Evolutionary conservation across 2,329 filamentous ascomycete species (phyloP), one percentile per base, ranked within the genome.

Genomic region (Aspergillus uvarum): DNA sequence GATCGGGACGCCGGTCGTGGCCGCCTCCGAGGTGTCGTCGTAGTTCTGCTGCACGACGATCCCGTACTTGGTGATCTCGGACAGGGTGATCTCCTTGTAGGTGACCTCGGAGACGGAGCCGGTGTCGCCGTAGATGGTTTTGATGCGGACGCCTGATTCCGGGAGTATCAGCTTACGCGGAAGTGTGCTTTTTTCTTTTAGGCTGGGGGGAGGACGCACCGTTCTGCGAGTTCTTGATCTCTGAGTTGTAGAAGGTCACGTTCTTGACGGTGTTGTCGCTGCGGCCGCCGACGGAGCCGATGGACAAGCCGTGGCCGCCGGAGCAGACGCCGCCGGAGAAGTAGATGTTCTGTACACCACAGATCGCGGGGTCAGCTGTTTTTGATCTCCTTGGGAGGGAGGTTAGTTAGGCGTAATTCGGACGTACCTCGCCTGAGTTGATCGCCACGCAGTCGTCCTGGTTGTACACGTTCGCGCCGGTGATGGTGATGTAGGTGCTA

Each of bases 1-100:
- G 69, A 80, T 79, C 47, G 76, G 75, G 32, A 80, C 70, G 12
- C 77, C 77, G 31, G 60, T 72, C 42, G 76, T 73, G 5, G 76
- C 72, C 6, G 58, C 70, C 19, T 75, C 76, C 16, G 73, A 77
- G 2, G 76, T 79, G 63, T 80, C 80, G 67, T 80, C 72, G 66
- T 85, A 86, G 69, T 86, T 82, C 74, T 87, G 85, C 70, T 86
- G 76, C 59, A 87, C 80, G 53, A 86, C 76, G 59, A 87, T 81
- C 47, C 81, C 84, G 68, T 86, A 55, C 6, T 54, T 26, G 42
- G 47, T 38, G 49, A 60, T 85, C 47, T 73, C 71, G 44, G 74
- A 77, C 1, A 86, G 75, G 1, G 75, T 78, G 70, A 87, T 86
- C 61, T 77, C 75, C 44, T 74, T 75, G 76, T 85, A 87, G 1